A percentile compares a stretch with the other conserved stretches of the same genome.
Evolutionary conservation across 139 green algal species (phyloP).

Genomic region (Chlamydomonas incerta): DNA sequence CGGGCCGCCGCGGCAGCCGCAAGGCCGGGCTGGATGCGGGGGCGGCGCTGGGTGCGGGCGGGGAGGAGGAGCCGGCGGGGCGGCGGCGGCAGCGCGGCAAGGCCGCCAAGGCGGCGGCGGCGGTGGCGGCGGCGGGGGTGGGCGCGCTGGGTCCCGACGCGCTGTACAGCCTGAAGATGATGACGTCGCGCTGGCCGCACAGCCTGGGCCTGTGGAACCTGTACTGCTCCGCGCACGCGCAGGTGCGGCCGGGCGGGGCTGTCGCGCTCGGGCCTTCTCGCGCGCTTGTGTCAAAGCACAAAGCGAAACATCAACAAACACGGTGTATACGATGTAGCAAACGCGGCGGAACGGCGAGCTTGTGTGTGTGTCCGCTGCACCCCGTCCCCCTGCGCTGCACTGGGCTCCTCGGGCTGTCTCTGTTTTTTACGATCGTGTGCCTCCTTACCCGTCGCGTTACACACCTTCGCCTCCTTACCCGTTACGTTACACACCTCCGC

Average conservation of each 20-base stretch:
- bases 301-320: too few species aligned
- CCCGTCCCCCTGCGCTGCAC: too few species aligned
- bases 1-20: neutral
- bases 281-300: too few species aligned
- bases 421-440: too few species aligned
- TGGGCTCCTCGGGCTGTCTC: too few species aligned
- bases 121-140: slow-evolving; percentile 32
- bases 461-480: too few species aligned
- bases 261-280: too few species aligned
- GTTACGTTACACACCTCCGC: too few species aligned
- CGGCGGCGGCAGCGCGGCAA: slow-evolving; percentile 3
- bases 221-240: slow-evolving; percentile 52
- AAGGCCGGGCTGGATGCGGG: neutral
- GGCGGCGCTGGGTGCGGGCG: neutral
- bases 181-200: slow-evolving; percentile 50
- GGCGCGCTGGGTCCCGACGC: slow-evolving; percentile 19
- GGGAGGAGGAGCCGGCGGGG: neutral
- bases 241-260: slow-evolving; percentile 34
- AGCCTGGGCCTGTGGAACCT: slow-evolving; percentile 67
- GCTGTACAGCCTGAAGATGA: neutral
- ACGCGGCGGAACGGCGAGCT: too few species aligned
- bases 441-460: too few species aligned
- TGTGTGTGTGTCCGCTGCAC: too few species aligned
- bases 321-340: too few species aligned
- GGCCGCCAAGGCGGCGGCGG: neutral